phyloP scores from a whole-genome alignment of 805 yeast species.

The Ogataea sp. region DNA sequence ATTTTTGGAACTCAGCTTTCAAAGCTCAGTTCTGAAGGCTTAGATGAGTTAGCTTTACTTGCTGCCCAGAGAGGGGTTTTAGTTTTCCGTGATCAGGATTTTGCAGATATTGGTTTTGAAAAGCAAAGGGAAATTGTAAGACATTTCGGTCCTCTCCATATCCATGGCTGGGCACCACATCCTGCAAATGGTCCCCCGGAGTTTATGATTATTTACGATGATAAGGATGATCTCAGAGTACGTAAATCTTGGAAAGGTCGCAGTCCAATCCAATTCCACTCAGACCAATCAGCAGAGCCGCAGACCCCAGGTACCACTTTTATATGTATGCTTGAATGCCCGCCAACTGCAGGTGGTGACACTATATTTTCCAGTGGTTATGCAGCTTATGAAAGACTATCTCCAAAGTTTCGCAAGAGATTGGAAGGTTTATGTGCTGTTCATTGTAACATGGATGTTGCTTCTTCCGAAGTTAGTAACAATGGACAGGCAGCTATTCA shows the following conservation, averaged over 20 bases:
- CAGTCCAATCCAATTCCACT: conserved; percentile 36
- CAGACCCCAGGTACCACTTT: conserved; percentile 55
- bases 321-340: conserved; percentile 37
- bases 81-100: conserved; percentile 39
- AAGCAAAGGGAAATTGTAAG: conserved; percentile 33
- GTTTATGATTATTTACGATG: conserved; percentile 32
- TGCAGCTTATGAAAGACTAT: conserved; percentile 38
- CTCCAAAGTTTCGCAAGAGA: conserved; percentile 36
- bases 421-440: conserved; percentile 34
- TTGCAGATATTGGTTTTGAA: conserved; percentile 28
- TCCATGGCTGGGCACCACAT: conserved; percentile 39
- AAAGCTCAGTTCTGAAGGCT: conserved; percentile 29
- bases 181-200: conserved; percentile 37
- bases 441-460: conserved; percentile 26
- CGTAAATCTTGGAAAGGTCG: conserved; percentile 16
- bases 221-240: conserved; percentile 20
- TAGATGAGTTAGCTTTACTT: conserved; percentile 39
- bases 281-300: conserved; percentile 54
- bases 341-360: conserved; percentile 34
- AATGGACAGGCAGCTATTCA: conserved; percentile 35
- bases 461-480: conserved; percentile 26
- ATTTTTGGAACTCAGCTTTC: conserved; percentile 35
- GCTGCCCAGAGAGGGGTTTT: conserved; percentile 42
- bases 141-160: conserved; percentile 38
- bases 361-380: conserved; percentile 36